Base-by-base conservation (phyloP, 768 basidiomycete species). In the Agaricus subrufescens region DNA sequence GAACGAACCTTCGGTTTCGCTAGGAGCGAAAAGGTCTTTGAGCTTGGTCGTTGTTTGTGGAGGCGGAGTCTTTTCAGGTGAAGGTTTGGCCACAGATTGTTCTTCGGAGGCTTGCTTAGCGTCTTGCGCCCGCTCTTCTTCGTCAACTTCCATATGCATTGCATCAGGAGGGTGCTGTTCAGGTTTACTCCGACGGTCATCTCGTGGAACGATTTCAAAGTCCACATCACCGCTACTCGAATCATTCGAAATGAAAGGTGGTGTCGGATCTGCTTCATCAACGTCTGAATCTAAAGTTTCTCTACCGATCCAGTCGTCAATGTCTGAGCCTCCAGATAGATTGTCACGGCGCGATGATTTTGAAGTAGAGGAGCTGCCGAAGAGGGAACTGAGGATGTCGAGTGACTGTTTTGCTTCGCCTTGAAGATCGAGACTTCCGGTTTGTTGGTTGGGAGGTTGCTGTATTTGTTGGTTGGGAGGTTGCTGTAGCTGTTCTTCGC, bases 1-100 rank as follows among this genome's bases (percentile, higher is more conserved):
- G n/a, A 34, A 26, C 73, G n/a, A 61, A 86, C 87, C 80, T 64
- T 85, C 80, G 56, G 84, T 83, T 60, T 85, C 84, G 23, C 75
- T 76, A 0, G 88, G 86, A 15, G 84, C 84, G 61, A 93, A 91
- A 4, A 92, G 71, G 60, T 89, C 86, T 63, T 89, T 89, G 23
- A 93, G 74, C 30, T 75, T 82, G 3, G 62, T 66, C 15, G 58
- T 49, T 53, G 42, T 37, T 60, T 46, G 43, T 40, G 7, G 7
- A n/a, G 31, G 31, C 31, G n/a, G 10, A 9, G 46, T 29, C 23
- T 50, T 38, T 7, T n/a, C 48, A 3, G 8, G 4, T n/a, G 25
- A n/a, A 4, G 31, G 6, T 2, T 31, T 38, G n/a, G 38, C 48
- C 1, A 8, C 6, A 1, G 5, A 9, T 11, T 45, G 34, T 12